phyloP scores from a whole-genome alignment of 768 basidiomycete species.

The Bullera alba region DNA sequence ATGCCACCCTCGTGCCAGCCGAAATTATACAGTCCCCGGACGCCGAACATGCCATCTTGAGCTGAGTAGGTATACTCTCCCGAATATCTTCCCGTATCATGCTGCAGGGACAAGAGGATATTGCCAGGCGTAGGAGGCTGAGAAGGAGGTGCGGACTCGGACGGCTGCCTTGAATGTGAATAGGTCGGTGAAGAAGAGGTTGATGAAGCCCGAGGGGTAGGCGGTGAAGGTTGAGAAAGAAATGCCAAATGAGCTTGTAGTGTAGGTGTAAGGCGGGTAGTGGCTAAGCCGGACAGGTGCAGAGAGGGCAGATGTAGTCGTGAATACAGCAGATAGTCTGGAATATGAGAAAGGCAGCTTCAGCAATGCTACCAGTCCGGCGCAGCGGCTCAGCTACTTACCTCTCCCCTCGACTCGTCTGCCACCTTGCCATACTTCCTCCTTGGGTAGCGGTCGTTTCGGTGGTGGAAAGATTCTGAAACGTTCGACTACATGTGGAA shows the following conservation, averaged over 20 bases:
- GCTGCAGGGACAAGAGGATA: constrained; percentile 74
- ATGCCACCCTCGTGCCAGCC: constrained; percentile 54
- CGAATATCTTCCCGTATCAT: constrained; percentile 86
- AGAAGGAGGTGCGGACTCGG: constrained; percentile 32
- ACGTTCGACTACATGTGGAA: constrained; percentile 83
- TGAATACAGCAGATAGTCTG: constrained; percentile 91
- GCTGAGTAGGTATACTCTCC: constrained; percentile 92
- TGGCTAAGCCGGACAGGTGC: constrained; percentile 80
- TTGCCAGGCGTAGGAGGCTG: constrained; percentile 48
- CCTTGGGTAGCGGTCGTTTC: constrained; percentile 65
- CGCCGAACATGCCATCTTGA: constrained; percentile 87
- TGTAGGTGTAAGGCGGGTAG: constrained; percentile 69
- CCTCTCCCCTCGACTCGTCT: constrained; percentile 69
- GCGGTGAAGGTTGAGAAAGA: constrained; percentile 49
- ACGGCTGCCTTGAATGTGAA: constrained; percentile 46
- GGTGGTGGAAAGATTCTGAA: constrained; percentile 81
- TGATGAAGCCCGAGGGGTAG: constrained; percentile 20
- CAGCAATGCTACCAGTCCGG: constrained; percentile 1
- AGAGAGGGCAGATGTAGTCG: constrained; percentile 83
- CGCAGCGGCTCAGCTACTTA: constrained; percentile 41
- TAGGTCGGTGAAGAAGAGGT: constrained; percentile 15
- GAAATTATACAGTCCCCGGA: constrained; percentile 85
- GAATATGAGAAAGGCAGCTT: constrained; percentile 1
- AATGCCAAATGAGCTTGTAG: constrained; percentile 70
- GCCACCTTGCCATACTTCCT: constrained; percentile 75